Percentiles rank a stretch among this genome's conserved stretches.
phyloP scores from a whole-genome alignment of 1,284 basidiomycete genomes.

The Moesziomyces sp. region DNA sequence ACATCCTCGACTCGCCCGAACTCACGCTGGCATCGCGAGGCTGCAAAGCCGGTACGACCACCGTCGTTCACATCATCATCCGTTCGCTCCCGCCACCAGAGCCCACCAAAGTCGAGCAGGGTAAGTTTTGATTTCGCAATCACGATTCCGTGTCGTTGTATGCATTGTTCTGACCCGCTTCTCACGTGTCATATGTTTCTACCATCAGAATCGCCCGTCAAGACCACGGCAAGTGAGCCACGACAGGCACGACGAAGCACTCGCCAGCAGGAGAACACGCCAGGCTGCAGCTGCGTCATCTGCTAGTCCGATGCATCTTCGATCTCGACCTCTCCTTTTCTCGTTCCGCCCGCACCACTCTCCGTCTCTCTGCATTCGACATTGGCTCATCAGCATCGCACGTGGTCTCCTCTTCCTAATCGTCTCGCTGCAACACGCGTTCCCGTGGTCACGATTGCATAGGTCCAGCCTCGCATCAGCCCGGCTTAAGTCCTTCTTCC shows the following conservation, averaged over 20 bases:
- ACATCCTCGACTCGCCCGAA: slow-evolving; percentile 31
- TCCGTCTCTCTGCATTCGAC: too few relatives aligned
- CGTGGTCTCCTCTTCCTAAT: too few relatives aligned
- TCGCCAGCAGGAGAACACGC: slow-evolving; percentile 14
- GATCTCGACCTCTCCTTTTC: too few relatives aligned
- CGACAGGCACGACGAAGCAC: slow-evolving; percentile 1
- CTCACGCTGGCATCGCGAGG: slow-evolving; percentile 34
- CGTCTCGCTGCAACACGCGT: too few relatives aligned
- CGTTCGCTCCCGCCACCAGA: slow-evolving; percentile 27
- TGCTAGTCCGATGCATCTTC: slow-evolving; percentile 12
- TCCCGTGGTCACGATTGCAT: too few relatives aligned
- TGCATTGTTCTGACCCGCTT: background rate
- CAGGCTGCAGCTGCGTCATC: slow-evolving; percentile 43
- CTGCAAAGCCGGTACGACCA: slow-evolving; percentile 29
- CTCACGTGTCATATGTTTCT: too few relatives aligned
- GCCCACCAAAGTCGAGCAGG: slow-evolving; percentile 28
- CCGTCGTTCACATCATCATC: slow-evolving; percentile 40
- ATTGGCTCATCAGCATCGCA: too few relatives aligned
- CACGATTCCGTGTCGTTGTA: background rate
- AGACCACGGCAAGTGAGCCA: background rate
- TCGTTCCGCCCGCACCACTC: too few relatives aligned
- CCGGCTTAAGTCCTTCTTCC: too few relatives aligned
- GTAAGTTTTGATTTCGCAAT: background rate
- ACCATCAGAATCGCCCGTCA: slow-evolving; percentile 12
- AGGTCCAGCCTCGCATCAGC: too few relatives aligned